These are phyloP conservation scores for Boeremia lycopersici DNA, from an alignment of 2,329 filamentous ascomycete species.

Conservation along the genomic window DNA sequence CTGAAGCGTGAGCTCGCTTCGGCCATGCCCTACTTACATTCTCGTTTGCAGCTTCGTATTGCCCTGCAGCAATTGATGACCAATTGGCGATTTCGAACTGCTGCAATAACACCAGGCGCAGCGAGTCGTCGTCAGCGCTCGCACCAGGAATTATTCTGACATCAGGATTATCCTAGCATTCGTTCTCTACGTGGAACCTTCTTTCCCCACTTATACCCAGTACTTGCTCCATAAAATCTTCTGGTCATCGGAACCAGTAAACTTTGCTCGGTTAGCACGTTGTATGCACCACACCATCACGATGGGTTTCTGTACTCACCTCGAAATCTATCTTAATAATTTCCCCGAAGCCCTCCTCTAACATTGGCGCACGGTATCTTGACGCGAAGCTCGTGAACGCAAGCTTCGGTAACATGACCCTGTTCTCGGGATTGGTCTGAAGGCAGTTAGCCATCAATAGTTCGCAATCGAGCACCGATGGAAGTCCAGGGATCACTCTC, in stretches of 20 bases:
- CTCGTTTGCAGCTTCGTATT: neutral
- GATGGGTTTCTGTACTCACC: slow-evolving; percentile 46
- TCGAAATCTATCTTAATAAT: slow-evolving; percentile 76
- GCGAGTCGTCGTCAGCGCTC: slow-evolving; percentile 23
- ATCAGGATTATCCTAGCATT: slow-evolving; percentile 16
- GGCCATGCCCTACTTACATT: neutral
- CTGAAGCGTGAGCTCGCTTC: slow-evolving; percentile 28
- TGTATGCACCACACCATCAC: neutral
- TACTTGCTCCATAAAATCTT: slow-evolving; percentile 75
- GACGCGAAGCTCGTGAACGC: slow-evolving; percentile 79
- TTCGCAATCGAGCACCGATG: slow-evolving; percentile 9
- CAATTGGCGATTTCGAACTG: slow-evolving; percentile 14
- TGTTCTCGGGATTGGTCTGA: slow-evolving; percentile 81
- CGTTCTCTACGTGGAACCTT: neutral
- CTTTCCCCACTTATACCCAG: slow-evolving; percentile 64
- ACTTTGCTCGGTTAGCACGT: slow-evolving; percentile 50
- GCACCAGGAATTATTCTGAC: slow-evolving; percentile 7
- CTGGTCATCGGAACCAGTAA: slow-evolving; percentile 72
- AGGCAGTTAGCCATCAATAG: slow-evolving; percentile 25
- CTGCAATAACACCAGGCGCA: slow-evolving; percentile 1
- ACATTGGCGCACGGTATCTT: slow-evolving; percentile 73
- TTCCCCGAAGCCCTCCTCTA: slow-evolving; percentile 83
- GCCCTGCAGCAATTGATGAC: slow-evolving; percentile 6
- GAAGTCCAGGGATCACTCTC: slow-evolving; percentile 11
- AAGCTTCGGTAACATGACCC: slow-evolving; percentile 73